Evolutionary conservation across 2,329 filamentous ascomycete genomes (phyloP).

Genomic region (Cadophora malorum): DNA sequence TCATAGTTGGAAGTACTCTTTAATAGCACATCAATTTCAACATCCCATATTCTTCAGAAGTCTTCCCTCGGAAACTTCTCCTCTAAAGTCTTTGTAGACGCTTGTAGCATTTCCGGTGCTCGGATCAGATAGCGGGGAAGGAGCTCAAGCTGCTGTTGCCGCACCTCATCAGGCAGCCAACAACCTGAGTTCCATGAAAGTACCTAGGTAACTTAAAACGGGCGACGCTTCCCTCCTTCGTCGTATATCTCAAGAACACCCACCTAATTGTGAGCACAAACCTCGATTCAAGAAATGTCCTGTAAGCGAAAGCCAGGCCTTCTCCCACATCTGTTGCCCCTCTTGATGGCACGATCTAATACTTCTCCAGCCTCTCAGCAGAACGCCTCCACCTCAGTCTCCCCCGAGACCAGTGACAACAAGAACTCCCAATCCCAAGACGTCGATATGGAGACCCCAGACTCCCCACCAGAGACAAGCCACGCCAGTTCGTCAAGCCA

Average conservation of each 20-base stretch:
- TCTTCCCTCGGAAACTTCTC: too few relatives aligned
- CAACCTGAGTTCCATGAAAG: not conserved
- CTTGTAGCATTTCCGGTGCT: not conserved
- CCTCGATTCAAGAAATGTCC: constrained; percentile 29
- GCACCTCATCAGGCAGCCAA: not conserved
- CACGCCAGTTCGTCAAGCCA: constrained; percentile 13
- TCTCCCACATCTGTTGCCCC: not conserved
- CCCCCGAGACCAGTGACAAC: not conserved
- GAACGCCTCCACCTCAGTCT: constrained; percentile 10
- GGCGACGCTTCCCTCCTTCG: not conserved
- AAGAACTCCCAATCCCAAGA: constrained; percentile 23
- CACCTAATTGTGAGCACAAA: constrained; percentile 17
- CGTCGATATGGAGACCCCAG: constrained; percentile 40
- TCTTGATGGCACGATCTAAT: not conserved
- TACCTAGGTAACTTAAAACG: not conserved
- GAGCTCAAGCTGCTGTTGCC: not conserved
- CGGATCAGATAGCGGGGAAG: constrained; percentile 2
- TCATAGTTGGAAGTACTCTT: too few relatives aligned
- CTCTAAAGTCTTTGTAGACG: not conserved
- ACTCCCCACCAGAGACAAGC: constrained; percentile 37
- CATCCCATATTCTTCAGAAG: too few relatives aligned
- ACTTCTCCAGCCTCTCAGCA: constrained; percentile 3
- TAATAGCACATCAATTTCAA: too few relatives aligned
- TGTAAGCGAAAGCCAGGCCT: constrained; percentile 32
- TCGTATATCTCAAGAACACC: not conserved